phyloP scores from a whole-genome alignment of 164 flowering plant genomes.

The Sextonia rubra region DNA sequence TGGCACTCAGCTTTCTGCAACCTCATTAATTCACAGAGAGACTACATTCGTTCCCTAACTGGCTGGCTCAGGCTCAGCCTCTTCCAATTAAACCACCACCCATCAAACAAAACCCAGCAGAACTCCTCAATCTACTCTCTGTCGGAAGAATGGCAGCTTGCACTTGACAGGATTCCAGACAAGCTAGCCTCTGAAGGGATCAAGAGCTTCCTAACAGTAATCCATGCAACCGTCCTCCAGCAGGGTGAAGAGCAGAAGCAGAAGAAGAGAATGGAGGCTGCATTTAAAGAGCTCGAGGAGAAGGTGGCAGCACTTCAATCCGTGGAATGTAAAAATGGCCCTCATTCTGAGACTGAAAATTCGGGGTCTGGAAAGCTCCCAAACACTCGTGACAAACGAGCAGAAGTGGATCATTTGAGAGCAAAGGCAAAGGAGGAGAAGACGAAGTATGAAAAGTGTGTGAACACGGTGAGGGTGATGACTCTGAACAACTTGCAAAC shows the following conservation, averaged over 20 bases:
- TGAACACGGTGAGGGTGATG: constrained; percentile 66
- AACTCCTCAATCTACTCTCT: constrained; percentile 71
- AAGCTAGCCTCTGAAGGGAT: constrained; percentile 95
- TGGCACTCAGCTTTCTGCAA: constrained; percentile 86
- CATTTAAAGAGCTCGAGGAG: constrained; percentile 73
- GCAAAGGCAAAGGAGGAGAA: constrained; percentile 88
- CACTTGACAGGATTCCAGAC: constrained; percentile 77
- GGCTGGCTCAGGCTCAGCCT: constrained; percentile 95
- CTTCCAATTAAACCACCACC: constrained; percentile 59
- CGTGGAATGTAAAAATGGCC: constrained; percentile 63
- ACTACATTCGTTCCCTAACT: constrained; percentile 75
- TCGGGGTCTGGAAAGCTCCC: constrained; percentile 17
- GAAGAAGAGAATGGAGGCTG: constrained; percentile 69
- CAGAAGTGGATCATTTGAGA: constrained; percentile 57
- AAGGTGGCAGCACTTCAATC: constrained; percentile 51
- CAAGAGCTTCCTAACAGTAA: constrained; percentile 66
- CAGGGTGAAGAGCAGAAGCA: constrained; percentile 81
- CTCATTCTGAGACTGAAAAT: constrained; percentile 37
- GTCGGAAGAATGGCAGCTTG: constrained; percentile 90
- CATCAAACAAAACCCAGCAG: constrained; percentile 40
- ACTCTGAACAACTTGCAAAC: constrained; percentile 84
- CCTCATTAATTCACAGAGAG: constrained; percentile 66
- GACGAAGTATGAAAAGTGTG: constrained; percentile 59
- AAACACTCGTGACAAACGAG: constrained; percentile 56
- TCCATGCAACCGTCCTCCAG: constrained; percentile 73